These are phyloP conservation scores for Paramecium caudatum DNA, from an alignment of 73 alveolate species.

Conservation along the genomic window DNA sequence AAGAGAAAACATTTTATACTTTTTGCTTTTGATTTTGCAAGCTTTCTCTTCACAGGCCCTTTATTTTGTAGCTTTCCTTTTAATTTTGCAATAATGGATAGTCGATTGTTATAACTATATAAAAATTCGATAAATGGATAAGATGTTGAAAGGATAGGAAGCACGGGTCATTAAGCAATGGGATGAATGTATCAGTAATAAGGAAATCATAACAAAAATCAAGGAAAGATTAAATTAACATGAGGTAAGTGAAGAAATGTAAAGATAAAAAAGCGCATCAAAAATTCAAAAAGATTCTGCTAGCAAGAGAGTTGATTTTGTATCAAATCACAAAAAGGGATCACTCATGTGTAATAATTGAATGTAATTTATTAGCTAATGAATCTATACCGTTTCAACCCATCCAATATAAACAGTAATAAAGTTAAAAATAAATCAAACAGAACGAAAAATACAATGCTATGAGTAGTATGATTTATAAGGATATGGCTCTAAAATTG, in stretches of 20 bases:
- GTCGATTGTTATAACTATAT: not conserved
- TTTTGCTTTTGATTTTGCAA: not conserved
- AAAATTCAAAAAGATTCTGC: not conserved
- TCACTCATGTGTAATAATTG: not conserved
- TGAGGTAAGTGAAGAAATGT: not conserved
- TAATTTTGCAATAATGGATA: not conserved
- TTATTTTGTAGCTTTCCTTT: slow-evolving; percentile 8
- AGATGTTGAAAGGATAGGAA: not conserved
- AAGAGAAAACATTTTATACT: not conserved
- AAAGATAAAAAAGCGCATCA: not conserved
- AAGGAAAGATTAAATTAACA: not conserved
- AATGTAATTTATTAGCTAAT: not conserved
- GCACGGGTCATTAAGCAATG: slow-evolving; percentile 12
- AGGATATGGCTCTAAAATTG: slow-evolving; percentile 29
- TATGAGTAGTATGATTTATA: slow-evolving; percentile 34
- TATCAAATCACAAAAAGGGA: not conserved
- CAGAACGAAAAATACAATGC: not conserved
- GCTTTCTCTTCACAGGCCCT: slow-evolving; percentile 27
- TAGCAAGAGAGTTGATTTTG: not conserved
- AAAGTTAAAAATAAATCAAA: not conserved
- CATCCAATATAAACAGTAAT: not conserved
- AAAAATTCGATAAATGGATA: slow-evolving; percentile 11
- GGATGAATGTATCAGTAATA: slow-evolving; percentile 56
- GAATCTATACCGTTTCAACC: not conserved
- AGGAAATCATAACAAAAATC: not conserved